A percentile compares a stretch with the other conserved stretches of the same genome.
Conservation (phyloP, 176 grass and related monocot genomes). For the Dactylis glomerata region DNA sequence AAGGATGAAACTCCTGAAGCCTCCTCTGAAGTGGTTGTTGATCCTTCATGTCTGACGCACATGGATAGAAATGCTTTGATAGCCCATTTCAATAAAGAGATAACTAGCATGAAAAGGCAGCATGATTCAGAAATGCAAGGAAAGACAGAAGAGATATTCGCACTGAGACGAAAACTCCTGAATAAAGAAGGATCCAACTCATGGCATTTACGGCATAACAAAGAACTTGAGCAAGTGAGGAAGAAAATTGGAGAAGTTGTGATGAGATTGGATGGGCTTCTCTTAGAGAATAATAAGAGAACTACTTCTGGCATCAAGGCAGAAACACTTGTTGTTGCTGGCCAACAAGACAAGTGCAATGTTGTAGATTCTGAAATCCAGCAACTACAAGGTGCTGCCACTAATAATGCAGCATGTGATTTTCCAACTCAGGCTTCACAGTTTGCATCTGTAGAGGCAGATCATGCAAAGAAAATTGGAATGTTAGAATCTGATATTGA, state of each 20-base stretch:
- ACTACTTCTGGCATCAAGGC: conserved; percentile 21
- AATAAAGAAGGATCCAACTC: conserved; percentile 44
- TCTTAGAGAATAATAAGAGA: conserved; percentile 47
- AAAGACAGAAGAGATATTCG: conserved; percentile 51
- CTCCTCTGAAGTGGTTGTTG: background rate
- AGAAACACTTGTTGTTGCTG: conserved; percentile 29
- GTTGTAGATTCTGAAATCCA: conserved; percentile 30
- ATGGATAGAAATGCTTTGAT: conserved; percentile 37
- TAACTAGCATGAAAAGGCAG: conserved; percentile 51
- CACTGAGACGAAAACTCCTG: conserved; percentile 36
- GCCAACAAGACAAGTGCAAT: conserved; percentile 35
- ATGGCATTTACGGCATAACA: conserved; percentile 50
- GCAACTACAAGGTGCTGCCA: conserved; percentile 19
- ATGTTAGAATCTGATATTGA: conserved; percentile 33
- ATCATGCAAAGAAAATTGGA: conserved; percentile 21
- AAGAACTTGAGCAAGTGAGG: conserved; percentile 57
- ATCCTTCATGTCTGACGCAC: conserved; percentile 27
- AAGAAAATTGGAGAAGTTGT: conserved; percentile 50
- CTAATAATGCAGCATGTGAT: background rate
- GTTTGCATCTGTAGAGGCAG: conserved; percentile 6
- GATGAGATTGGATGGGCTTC: conserved; percentile 45
- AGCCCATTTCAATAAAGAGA: conserved; percentile 38
- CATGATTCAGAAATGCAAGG: conserved; percentile 45
- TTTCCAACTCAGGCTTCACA: background rate
- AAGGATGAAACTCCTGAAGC: background rate